Evolutionary conservation across 306 rosid genomes (phyloP).

Genomic region (Fragaria nilgerrensis): DNA sequence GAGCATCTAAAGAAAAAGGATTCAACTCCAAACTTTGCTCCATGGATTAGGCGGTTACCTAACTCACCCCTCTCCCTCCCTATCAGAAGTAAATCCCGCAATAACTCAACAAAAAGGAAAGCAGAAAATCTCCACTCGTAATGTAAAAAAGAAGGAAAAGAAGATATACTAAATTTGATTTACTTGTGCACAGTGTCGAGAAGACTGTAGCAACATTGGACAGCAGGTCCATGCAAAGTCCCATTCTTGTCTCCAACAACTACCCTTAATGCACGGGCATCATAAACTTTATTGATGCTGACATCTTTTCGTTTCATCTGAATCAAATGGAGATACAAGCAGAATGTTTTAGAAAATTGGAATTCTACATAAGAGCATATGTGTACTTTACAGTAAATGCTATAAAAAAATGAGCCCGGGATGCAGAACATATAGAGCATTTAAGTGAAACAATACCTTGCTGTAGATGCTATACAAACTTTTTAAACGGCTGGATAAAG

Average conservation of each 20-base stretch:
- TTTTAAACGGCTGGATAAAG: conserved; percentile 83
- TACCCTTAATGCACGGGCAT: conserved; percentile 94
- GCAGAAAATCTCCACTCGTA: not conserved
- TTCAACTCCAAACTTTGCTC: not conserved
- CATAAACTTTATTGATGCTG: conserved; percentile 71
- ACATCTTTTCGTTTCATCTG: conserved; percentile 94
- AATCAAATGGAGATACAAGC: conserved; percentile 22
- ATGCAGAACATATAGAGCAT: not conserved
- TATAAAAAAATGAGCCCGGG: not conserved
- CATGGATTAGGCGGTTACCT: not conserved
- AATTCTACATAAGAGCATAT: not conserved
- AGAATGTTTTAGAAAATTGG: conserved; percentile 10
- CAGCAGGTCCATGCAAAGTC: conserved; percentile 88
- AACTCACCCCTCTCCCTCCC: not conserved
- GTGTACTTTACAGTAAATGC: not conserved
- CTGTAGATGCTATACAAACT: conserved; percentile 91
- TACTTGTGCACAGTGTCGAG: conserved; percentile 93
- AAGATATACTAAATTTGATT: conserved; percentile 11
- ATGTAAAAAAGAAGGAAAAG: conserved; percentile 17
- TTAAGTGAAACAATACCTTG: conserved; percentile 55
- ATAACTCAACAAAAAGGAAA: not conserved
- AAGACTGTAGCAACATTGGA: conserved; percentile 89
- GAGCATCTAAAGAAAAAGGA: not conserved
- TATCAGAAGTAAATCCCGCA: not conserved
- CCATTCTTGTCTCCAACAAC: conserved; percentile 98